A percentile compares a stretch with the other conserved stretches of the same genome.
Evolutionary conservation across 805 yeast genomes (phyloP).

Genomic region (Candida silvatica): DNA sequence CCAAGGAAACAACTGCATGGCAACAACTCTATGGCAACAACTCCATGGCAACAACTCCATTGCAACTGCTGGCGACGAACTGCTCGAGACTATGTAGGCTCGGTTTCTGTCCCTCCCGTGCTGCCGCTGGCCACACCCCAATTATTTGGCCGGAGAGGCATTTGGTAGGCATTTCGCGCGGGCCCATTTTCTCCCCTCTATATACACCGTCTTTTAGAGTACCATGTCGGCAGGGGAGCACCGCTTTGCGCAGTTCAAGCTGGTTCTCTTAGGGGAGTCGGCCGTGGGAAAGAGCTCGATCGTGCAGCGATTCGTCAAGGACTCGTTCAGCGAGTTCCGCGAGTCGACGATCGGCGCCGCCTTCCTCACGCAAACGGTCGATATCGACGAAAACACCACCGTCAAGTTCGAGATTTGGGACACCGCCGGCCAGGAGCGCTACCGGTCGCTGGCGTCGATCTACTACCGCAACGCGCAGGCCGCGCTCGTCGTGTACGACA

Average conservation of each 20-base stretch:
- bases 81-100: no score
- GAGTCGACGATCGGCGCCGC: conserved; percentile 87
- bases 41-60: neutral
- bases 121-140: no score
- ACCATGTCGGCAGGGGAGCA: neutral
- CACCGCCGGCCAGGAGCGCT: conserved; percentile 80
- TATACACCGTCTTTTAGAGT: neutral
- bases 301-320: conserved; percentile 63
- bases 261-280: conserved; percentile 58
- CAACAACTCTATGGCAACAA: neutral
- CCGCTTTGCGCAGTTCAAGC: conserved; percentile 42
- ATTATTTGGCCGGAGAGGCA: neutral
- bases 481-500: conserved; percentile 71
- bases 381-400: conserved; percentile 41
- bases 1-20: no score
- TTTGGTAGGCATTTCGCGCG: neutral
- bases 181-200: neutral
- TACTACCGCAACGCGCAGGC: conserved; percentile 76
- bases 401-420: conserved; percentile 65
- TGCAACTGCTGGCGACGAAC: neutral
- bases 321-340: conserved; percentile 61
- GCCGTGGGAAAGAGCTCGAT: conserved; percentile 65
- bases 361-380: conserved; percentile 60
- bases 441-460: conserved; percentile 74
- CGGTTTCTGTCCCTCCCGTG: no score